Conservation (phyloP, 495 filamentous ascomycete species). For the Hypoxylon fragiforme region DNA sequence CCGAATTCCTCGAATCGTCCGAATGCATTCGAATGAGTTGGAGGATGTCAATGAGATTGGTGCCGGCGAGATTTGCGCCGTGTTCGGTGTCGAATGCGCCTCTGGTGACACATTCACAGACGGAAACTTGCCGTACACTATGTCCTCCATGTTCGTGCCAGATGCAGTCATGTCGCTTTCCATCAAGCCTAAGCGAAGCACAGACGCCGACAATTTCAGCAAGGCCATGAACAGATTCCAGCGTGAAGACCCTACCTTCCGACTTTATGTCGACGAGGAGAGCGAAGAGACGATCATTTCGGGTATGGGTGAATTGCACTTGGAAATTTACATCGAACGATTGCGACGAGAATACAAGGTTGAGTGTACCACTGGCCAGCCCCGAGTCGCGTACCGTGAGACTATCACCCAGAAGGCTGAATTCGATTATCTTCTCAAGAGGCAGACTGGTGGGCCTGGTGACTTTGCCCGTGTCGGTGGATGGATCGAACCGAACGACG, state of each 20-base stretch:
- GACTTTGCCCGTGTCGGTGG: constrained; percentile 94
- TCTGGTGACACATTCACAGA: constrained; percentile 99
- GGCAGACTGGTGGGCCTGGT: constrained; percentile 94
- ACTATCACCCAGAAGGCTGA: constrained; percentile 75
- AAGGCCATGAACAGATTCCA: constrained; percentile 99
- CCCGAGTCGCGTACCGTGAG: constrained; percentile 97
- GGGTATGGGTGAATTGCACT: constrained; percentile 97
- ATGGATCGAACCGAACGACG: constrained; percentile 82
- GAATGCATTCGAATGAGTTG: constrained; percentile 99
- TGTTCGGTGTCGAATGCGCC: constrained; percentile 97
- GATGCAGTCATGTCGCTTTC: constrained; percentile 97
- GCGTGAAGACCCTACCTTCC: constrained; percentile 97
- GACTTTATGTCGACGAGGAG: constrained; percentile 88
- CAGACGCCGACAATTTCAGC: constrained; percentile 90
- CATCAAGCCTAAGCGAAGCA: constrained; percentile 93
- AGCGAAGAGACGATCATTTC: constrained; percentile 95
- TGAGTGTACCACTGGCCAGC: constrained; percentile 92
- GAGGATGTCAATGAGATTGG: constrained; percentile 91
- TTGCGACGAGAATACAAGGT: constrained; percentile 97
- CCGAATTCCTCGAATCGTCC: constrained; percentile 94
- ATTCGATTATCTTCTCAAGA: constrained; percentile 94
- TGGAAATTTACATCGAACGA: constrained; percentile 97
- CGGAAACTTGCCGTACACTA: constrained; percentile 86
- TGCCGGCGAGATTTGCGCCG: constrained; percentile 96
- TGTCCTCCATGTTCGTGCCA: constrained; percentile 99